Evolutionary conservation across 129 eudicot species (phyloP), one percentile per base, ranked within the genome.

Genomic region (Daucus carota): DNA sequence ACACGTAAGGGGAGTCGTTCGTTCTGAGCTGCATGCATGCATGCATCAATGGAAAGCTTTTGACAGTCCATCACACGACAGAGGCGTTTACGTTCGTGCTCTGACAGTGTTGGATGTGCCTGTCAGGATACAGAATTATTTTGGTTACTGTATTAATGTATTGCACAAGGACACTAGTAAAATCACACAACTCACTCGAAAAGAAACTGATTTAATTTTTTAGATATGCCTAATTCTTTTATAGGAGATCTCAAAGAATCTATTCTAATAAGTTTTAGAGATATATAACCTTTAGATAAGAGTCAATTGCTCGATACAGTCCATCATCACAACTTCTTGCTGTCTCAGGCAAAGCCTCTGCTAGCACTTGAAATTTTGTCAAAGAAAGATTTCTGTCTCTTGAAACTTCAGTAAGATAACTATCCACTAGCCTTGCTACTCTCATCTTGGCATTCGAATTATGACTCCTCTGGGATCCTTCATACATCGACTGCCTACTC

Each of bases 311-410:
- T 46, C 97, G 86, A 70, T 93, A 93, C 41, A 90, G 62, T 63
- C 98, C 98, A 83, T 93, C 98, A 62, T 93, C 91, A 36, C 96
- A 93, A 34, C 84, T 90, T 81, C 98, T 87, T 65, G 97, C 89
- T 6, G 93, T 90, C 72, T 93, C 96, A 0, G 98, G 98, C 79
- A 93, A 85, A 24, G 98, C 92, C 88, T 91, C 98, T 5, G 97
- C 96, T 34, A 93, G 83, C 57, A 88, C 98, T 75, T 90, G 97
- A 80, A 93, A 93, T 77, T 87, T 93, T 5, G 93, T 87, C 78
- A 90, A 74, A 3, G 96, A 83, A 28, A 93, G 89, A 66, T 81
- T 88, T 79, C 90, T 81, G 50, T 93, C 98, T 50, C 89, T 82
- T 1, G 98, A 85, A 33, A 88, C 89, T 79, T 93, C 98, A 0